Evolutionary conservation across 768 basidiomycete species (phyloP), one percentile per base, ranked within the genome.

Genomic region (Lenzites betulinus): DNA sequence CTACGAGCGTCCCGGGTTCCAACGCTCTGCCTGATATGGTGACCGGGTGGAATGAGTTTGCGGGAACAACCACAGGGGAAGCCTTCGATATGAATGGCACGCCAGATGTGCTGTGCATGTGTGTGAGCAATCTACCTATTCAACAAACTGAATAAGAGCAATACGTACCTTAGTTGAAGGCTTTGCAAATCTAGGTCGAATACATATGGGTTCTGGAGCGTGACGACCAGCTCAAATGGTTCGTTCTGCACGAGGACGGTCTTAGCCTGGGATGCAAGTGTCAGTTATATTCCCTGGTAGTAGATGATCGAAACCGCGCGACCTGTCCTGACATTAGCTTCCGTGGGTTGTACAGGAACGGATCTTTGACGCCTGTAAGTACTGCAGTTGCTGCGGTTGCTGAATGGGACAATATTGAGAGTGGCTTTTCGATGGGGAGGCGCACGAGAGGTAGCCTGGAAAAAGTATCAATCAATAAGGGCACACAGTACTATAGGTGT

Each of bases 331-430:
- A 75, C 42, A 77, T 73, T 7, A 81, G 74, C 69, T 83, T 86
- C 58, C 95, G 79, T 2, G 96, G 96, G 71, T 98, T 95, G 71
- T 97, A 97, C 58, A 98, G 76, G 75, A 98, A 98, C 1, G 92
- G 89, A 70, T 95, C 90, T 22, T 81, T 83, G 30, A 78, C 76
- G 3, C 86, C 86, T 43, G 79, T 76, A 3, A 89, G 73, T 49
- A 88, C 77, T 2, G 86, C 80, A 26, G 74, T 75, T 3, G 64
- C 33, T 3, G 49, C 58, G 3, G 77, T 76, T 42, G 66, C 55
- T 49, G 72, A 75, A 50, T 79, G 69, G 18, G 78, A 75, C 26
- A 91, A 71, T 7, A 82, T 71, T 0, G 86, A 86, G 2, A 81
- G 68, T 1, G 87, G 84, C 65, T 91, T 92, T 74, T 94, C 89